Base-by-base conservation (phyloP, 495 filamentous ascomycete species). In the Tuber microsphaerosporum region DNA sequence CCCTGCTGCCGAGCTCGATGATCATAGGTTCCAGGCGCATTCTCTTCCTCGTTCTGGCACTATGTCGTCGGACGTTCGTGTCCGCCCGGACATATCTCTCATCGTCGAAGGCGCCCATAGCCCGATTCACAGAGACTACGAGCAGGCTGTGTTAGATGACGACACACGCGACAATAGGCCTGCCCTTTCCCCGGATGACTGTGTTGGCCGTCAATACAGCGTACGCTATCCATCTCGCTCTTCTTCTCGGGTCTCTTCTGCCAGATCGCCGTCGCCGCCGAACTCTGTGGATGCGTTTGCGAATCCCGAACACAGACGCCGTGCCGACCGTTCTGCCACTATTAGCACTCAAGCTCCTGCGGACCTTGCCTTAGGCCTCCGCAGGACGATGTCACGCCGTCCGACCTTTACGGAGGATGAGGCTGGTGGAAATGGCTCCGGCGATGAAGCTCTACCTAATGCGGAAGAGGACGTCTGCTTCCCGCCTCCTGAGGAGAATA, bases 211-310 rank as follows among this genome's bases (percentile, higher is more conserved):
- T 42, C 76, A 77, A 45, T 79, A 65, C 70, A 76, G 82, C 43
- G 83, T 76, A 74, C 80, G 77, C 68, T 82, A 74, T 71, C 80
- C 85, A 10, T 90, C 89, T 9, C 91, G 90, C 6, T 84, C 86
- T 6, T 89, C 88, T 10, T 89, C 88, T 48, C 77, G 76, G 26
- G 26, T 16, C 56, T 6, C 56, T 65, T 65, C 56, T 12, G 34
- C 56, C 26, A 88, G 92, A 41, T 92, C 92, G 2, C 86, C 88
- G 0, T 99, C 96, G 26, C 94, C 94, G 17, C 94, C 95, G 2
- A 98, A 97, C 83, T 99, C 95, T 4, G 95, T 99, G 39, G 94
- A 97, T 84, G 95, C 95, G 22, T 99, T 99, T 84, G 96, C 94
- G 5, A 93, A 95, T 77, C 89, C 89, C 56, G 86, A 89, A 41